A percentile compares a stretch with the other conserved stretches of the same genome.
Evolutionary conservation across 164 flowering plant species (phyloP).

Genomic region (Buxus sempervirens): DNA sequence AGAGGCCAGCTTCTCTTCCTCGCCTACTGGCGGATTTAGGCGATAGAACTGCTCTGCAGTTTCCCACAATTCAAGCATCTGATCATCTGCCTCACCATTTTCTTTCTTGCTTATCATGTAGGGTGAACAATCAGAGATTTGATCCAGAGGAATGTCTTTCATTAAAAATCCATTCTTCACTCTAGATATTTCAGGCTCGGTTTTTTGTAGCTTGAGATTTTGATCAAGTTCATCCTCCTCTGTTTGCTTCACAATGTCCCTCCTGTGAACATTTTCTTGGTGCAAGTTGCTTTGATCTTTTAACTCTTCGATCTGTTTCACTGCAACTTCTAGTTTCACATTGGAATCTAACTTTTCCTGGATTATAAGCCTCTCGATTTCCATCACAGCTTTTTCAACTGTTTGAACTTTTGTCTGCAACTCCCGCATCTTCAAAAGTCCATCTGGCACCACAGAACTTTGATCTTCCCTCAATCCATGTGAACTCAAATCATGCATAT

Average conservation of each 20-base stretch:
- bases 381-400: constrained; percentile 48
- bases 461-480: constrained; percentile 19
- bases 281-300: constrained; percentile 20
- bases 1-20: constrained; percentile 19
- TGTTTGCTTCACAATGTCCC: constrained; percentile 7
- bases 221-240: constrained; percentile 10
- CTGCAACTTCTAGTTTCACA: constrained; percentile 26
- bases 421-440: constrained; percentile 47
- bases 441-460: constrained; percentile 14
- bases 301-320: constrained; percentile 33
- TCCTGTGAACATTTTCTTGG: constrained; percentile 16
- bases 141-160: constrained; percentile 90
- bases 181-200: constrained; percentile 29
- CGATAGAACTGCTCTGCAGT: constrained; percentile 37
- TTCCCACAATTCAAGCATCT: constrained; percentile 74
- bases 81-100: constrained; percentile 38
- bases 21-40: constrained; percentile 9
- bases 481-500: constrained; percentile 14
- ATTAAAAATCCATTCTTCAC: constrained; percentile 29
- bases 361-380: constrained; percentile 30
- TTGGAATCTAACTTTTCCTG: constrained; percentile 23
- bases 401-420: constrained; percentile 50
- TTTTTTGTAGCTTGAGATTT: constrained; percentile 20
- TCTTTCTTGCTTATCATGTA: constrained; percentile 28
- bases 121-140: constrained; percentile 44